Conservation (phyloP, 176 grass and related monocot genomes). For the Areca catechu region DNA sequence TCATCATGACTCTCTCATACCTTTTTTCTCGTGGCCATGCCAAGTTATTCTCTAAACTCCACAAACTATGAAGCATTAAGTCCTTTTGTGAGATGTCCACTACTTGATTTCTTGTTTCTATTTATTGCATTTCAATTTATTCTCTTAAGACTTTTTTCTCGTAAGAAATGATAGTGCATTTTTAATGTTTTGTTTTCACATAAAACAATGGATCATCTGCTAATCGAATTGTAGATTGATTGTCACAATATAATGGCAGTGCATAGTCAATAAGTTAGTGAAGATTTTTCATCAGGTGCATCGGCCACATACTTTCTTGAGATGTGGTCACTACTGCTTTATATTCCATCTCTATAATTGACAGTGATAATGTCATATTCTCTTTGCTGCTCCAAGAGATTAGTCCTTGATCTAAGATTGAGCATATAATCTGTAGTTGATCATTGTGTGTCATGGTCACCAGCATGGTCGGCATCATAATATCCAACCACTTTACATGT, state of each 20-base stretch:
- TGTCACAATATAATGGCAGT: too few relatives aligned
- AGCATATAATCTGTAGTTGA: conserved; percentile 1
- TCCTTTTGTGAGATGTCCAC: not conserved
- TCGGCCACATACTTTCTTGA: too few relatives aligned
- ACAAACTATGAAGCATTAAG: not conserved
- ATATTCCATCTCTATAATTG: not conserved
- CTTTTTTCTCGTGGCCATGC: too few relatives aligned
- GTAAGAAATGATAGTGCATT: not conserved
- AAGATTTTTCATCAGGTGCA: too few relatives aligned
- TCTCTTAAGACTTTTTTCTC: not conserved
- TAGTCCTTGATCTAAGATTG: not conserved
- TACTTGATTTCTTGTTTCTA: not conserved
- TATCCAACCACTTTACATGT: not conserved
- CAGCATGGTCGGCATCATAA: conserved; percentile 3
- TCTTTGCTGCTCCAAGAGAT: conserved; percentile 4
- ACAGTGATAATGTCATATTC: not conserved
- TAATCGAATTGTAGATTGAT: not conserved
- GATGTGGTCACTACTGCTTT: not conserved
- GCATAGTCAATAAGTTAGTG: too few relatives aligned
- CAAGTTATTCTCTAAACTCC: not conserved
- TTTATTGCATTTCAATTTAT: not conserved
- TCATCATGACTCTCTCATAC: too few relatives aligned
- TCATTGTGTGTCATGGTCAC: not conserved
- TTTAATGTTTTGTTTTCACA: not conserved
- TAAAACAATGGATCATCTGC: not conserved